Evolutionary conservation across 129 eudicot genomes (phyloP).

Genomic region (Flaveria sonorensis): DNA sequence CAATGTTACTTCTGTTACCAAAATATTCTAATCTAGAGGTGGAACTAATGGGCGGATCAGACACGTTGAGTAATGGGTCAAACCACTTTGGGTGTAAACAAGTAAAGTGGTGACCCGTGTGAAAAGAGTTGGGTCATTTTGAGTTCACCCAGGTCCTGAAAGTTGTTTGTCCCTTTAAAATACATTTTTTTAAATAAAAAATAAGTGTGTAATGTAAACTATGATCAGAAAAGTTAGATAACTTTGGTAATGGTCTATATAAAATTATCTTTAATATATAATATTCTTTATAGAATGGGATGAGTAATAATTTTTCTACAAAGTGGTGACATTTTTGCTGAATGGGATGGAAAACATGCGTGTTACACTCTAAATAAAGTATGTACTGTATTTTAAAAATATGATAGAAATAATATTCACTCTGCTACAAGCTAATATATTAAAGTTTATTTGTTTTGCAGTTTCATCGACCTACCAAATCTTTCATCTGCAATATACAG

Average conservation of each 20-base stretch:
- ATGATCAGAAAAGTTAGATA: not conserved
- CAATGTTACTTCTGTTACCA: not conserved
- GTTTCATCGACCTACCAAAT: constrained; percentile 85
- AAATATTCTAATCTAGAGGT: not conserved
- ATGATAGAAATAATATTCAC: not conserved
- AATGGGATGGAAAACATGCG: too few species aligned
- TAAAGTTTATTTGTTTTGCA: constrained; percentile 33
- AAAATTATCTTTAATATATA: too few species aligned
- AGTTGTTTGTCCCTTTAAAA: not conserved
- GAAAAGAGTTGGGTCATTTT: not conserved
- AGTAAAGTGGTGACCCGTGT: not conserved
- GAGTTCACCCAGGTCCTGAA: not conserved
- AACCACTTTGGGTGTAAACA: not conserved
- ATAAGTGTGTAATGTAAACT: not conserved
- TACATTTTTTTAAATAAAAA: not conserved
- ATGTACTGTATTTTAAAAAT: too few species aligned
- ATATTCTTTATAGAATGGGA: too few species aligned
- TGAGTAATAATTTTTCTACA: too few species aligned
- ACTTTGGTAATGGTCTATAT: not conserved
- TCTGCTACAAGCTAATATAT: not conserved
- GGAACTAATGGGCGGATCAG: not conserved
- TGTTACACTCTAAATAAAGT: too few species aligned
- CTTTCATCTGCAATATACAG: constrained; percentile 79
- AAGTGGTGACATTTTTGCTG: too few species aligned
- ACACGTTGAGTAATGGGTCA: not conserved